These are phyloP conservation scores for Ceratocystis eucalypticola DNA, from an alignment of 2,329 filamentous ascomycete genomes.

Conservation along the genomic window DNA sequence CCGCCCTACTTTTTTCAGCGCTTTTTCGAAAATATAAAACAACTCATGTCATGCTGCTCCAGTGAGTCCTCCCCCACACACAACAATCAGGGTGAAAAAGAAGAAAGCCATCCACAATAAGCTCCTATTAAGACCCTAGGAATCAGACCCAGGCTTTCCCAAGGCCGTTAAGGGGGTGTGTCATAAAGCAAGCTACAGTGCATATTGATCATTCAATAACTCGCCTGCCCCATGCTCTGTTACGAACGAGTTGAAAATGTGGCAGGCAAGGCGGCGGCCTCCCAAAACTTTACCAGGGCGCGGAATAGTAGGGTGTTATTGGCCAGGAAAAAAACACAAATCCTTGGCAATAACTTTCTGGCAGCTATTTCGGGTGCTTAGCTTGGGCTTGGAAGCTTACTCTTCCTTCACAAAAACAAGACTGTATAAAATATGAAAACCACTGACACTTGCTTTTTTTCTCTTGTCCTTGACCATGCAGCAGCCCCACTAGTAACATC, in stretches of 20 bases:
- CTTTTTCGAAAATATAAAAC: too few relatives aligned
- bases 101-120: not conserved
- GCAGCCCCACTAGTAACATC: not conserved
- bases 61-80: not conserved
- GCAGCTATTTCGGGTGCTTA: too few relatives aligned
- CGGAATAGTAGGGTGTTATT: not conserved
- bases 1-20: too few relatives aligned
- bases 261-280: not conserved
- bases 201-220: too few relatives aligned
- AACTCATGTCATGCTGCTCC: not conserved
- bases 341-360: not conserved
- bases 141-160: not conserved
- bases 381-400: not conserved
- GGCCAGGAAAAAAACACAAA: not conserved
- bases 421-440: not conserved
- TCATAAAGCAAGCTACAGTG: too few relatives aligned
- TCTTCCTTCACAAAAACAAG: not conserved
- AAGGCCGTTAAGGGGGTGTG: too few relatives aligned
- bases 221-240: not conserved
- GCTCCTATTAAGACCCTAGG: not conserved
- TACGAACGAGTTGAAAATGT: not conserved
- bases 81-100: not conserved
- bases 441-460: not conserved
- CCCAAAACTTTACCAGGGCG: not conserved
- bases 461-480: not conserved